Evolutionary conservation across 2,329 filamentous ascomycete genomes (phyloP).

Genomic region (Diaporthe citrichinensis): DNA sequence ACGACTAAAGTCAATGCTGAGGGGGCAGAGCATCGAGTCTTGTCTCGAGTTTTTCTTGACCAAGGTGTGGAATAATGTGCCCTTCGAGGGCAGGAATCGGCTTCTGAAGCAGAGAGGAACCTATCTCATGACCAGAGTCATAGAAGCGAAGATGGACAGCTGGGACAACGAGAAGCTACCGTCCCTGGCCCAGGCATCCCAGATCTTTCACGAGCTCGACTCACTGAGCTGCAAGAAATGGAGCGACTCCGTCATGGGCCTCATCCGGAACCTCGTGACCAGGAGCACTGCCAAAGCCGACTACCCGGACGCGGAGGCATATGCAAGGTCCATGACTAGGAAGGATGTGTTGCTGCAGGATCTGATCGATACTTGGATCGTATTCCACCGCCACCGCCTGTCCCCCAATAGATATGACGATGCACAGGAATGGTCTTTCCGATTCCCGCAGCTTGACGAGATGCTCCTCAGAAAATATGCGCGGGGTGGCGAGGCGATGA

Average conservation of each 20-base stretch:
- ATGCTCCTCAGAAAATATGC: conserved; percentile 41
- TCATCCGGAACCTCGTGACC: conserved; percentile 52
- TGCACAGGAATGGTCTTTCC: conserved; percentile 44
- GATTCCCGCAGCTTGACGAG: conserved; percentile 43
- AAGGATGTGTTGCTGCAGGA: conserved; percentile 54
- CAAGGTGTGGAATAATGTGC: conserved; percentile 41
- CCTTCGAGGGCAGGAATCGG: conserved; percentile 44
- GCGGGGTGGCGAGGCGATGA: conserved; percentile 44
- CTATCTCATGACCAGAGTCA: conserved; percentile 50
- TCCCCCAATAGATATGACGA: neutral
- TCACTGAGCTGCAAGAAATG: conserved; percentile 52
- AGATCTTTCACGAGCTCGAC: conserved; percentile 52
- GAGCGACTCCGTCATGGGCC: conserved; percentile 51
- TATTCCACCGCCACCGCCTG: conserved; percentile 50
- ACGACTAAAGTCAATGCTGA: conserved; percentile 48
- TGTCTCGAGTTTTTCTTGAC: conserved; percentile 52
- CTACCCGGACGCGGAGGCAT: conserved; percentile 47
- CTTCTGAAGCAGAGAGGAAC: conserved; percentile 45
- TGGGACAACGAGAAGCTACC: conserved; percentile 52
- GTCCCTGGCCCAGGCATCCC: conserved; percentile 55
- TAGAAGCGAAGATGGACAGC: conserved; percentile 50
- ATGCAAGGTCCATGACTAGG: conserved; percentile 49
- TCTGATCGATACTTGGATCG: conserved; percentile 58
- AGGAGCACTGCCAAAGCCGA: conserved; percentile 46
- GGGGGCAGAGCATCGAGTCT: conserved; percentile 40